These are phyloP conservation scores for Pyrenopolyporus hunteri DNA, from an alignment of 495 filamentous ascomycete species.

Conservation along the genomic window DNA sequence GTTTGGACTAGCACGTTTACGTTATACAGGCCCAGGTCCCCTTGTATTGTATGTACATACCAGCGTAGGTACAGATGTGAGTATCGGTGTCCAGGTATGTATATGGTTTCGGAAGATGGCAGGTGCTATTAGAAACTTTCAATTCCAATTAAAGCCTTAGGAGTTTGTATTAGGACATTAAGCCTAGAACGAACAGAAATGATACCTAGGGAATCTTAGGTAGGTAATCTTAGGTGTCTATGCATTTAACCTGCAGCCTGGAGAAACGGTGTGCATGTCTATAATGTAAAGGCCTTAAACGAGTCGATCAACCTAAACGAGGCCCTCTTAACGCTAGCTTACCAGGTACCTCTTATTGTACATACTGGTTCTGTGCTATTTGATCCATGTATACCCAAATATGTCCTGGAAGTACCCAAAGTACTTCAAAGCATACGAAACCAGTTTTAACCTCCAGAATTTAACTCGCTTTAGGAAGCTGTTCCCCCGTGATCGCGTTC, in stretches of 20 bases:
- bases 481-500: background rate
- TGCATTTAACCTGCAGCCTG: constrained; percentile 4
- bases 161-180: background rate
- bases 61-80: too few relatives aligned
- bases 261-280: constrained; percentile 26
- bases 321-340: constrained; percentile 21
- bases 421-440: too few relatives aligned
- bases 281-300: constrained; percentile 14
- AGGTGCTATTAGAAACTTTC: background rate
- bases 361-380: too few relatives aligned
- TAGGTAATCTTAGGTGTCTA: background rate
- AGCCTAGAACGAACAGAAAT: too few relatives aligned
- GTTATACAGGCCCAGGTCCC: too few relatives aligned
- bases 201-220: background rate
- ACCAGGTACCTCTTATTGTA: too few relatives aligned
- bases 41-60: too few relatives aligned
- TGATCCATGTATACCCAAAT: too few relatives aligned
- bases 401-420: too few relatives aligned
- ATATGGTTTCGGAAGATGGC: constrained; percentile 14
- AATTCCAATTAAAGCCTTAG: background rate
- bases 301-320: constrained; percentile 23
- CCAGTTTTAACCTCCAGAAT: too few relatives aligned
- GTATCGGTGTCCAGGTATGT: too few relatives aligned
- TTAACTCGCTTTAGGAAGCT: too few relatives aligned
- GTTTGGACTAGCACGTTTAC: constrained; percentile 39